These are phyloP conservation scores for Fusarium guadeloupense DNA, from an alignment of 2,329 filamentous ascomycete genomes.

Conservation along the genomic window DNA sequence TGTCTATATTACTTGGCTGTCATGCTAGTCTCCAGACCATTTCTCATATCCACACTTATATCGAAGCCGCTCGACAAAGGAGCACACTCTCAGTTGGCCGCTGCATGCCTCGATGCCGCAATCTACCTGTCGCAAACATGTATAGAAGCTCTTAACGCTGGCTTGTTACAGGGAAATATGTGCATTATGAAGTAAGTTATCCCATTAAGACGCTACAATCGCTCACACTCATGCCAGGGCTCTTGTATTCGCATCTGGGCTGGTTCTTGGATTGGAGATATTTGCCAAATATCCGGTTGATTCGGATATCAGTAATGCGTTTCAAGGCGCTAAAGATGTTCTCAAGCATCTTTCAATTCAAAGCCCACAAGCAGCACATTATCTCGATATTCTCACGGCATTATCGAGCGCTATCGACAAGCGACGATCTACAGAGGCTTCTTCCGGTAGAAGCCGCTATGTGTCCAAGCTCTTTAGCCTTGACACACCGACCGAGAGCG, in stretches of 20 bases:
- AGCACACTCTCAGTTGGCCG: conserved; percentile 53
- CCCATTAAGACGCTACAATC: rapidly evolving
- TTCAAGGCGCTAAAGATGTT: conserved; percentile 59
- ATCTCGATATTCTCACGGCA: conserved; percentile 62
- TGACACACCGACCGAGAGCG: neutral
- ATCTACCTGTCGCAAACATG: conserved; percentile 65
- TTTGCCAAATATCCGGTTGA: conserved; percentile 60
- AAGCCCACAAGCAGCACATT: conserved; percentile 66
- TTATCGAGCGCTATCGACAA: conserved; percentile 55
- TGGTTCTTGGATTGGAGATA: conserved; percentile 65
- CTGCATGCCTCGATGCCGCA: conserved; percentile 65
- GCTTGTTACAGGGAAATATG: conserved; percentile 63
- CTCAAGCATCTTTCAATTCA: conserved; percentile 57
- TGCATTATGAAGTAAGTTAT: conserved; percentile 64
- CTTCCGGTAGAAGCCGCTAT: conserved; percentile 35
- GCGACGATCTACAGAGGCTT: conserved; percentile 23
- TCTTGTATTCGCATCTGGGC: conserved; percentile 64
- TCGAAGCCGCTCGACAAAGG: conserved; percentile 43
- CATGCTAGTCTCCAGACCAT: conserved; percentile 64
- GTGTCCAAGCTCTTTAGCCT: conserved; percentile 38
- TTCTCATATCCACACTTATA: conserved; percentile 61
- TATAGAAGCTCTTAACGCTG: conserved; percentile 55
- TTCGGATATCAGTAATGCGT: conserved; percentile 57
- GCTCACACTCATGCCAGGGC: conserved; percentile 48
- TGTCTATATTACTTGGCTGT: conserved; percentile 69